Conservation (phyloP, 2,329 filamentous ascomycete species). For the Fusarium ambrosium region DNA sequence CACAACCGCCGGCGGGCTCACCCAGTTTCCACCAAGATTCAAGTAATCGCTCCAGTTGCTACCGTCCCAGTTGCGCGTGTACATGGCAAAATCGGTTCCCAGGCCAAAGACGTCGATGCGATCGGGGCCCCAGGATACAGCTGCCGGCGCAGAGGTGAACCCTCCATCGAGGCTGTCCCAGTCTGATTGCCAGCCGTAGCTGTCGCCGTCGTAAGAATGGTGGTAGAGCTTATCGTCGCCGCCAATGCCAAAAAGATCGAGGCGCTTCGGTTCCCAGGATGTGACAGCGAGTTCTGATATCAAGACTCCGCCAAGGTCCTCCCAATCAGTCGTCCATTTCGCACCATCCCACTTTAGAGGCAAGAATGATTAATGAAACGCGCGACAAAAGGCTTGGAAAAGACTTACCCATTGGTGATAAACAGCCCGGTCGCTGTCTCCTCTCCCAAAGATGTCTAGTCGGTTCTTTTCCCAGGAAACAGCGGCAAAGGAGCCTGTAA, state of each 20-base stretch:
- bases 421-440: not conserved
- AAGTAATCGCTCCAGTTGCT: conserved; percentile 37
- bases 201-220: not conserved
- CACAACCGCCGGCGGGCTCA: conserved; percentile 44
- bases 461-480: not conserved
- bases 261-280: not conserved
- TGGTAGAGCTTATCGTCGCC: not conserved
- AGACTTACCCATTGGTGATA: conserved; percentile 2
- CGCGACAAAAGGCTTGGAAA: not conserved
- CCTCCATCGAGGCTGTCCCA: conserved; percentile 34
- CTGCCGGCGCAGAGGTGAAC: conserved; percentile 32
- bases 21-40: conserved; percentile 44
- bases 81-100: conserved; percentile 38
- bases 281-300: conserved; percentile 2
- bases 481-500: not conserved
- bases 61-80: conserved; percentile 41
- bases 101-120: conserved; percentile 45
- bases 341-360: not conserved
- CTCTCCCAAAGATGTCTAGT: conserved; percentile 5
- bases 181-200: not conserved
- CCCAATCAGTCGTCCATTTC: conserved; percentile 6
- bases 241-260: not conserved
- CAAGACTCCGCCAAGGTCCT: not conserved
- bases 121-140: conserved; percentile 43
- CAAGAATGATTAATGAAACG: not conserved